Percentiles rank a stretch among this genome's conserved stretches.
These are phyloP conservation scores for Pyricularia sp. DNA, from an alignment of 2,329 filamentous ascomycete species.

Conservation along the genomic window DNA sequence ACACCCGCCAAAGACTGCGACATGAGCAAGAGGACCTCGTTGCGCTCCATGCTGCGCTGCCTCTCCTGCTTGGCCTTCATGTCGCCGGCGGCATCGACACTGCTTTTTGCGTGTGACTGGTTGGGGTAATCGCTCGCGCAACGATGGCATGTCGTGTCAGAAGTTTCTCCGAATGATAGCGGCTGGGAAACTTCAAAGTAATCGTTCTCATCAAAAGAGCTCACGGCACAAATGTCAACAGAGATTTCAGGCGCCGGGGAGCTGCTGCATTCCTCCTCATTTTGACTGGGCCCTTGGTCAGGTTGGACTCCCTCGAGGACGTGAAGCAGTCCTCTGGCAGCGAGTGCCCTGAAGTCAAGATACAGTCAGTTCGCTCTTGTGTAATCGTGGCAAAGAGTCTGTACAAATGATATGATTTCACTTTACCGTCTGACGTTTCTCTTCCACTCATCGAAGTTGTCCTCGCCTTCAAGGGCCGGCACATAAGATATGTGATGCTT, in stretches of 20 bases:
- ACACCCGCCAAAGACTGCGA: background rate
- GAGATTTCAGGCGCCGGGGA: background rate
- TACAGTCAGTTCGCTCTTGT: background rate
- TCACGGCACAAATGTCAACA: background rate
- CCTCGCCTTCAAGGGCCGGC: background rate
- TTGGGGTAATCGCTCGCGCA: background rate
- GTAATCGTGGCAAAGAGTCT: background rate
- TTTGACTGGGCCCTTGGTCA: background rate
- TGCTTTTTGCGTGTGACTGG: background rate
- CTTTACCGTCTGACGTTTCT: background rate
- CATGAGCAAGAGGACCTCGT: background rate
- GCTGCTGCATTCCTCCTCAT: background rate
- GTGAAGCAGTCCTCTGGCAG: background rate
- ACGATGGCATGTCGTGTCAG: background rate
- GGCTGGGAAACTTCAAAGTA: background rate
- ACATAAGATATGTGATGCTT: background rate
- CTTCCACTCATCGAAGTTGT: background rate
- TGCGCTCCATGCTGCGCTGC: background rate
- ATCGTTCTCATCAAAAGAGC: background rate
- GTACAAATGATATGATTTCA: background rate
- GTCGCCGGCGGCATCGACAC: background rate
- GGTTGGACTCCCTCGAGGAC: background rate
- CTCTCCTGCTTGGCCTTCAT: background rate
- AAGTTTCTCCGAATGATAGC: background rate
- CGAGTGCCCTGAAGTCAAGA: background rate